Base-by-base conservation (phyloP, 495 filamentous ascomycete genomes). In the Xylaria longipes region DNA sequence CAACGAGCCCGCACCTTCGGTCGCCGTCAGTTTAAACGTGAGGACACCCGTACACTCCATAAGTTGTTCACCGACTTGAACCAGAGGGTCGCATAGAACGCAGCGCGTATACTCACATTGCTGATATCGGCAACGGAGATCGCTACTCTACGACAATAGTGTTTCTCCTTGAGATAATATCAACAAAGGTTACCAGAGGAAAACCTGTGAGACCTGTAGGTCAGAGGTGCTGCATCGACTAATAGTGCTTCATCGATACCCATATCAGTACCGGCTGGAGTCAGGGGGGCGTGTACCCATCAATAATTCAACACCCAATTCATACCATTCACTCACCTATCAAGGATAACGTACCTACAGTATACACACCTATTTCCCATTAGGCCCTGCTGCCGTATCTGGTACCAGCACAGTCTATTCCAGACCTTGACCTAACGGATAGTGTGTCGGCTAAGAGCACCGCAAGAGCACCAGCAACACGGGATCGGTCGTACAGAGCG, bases 101-200 rank as follows among this genome's bases (percentile, higher is more conserved):
- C 61, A 65, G 31, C 25, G 48, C 22, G 31, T 48, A 56, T 31
- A n/a, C 61, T 20, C 25, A 46, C 39, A 65, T 71, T 65, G 57
- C 60, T 29, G n/a, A 50, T 20, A 45, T 58, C 69, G 61, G 33
- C 69, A 46, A 9, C 29, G 50, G 52, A 33, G 68, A 69, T 27
- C 48, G 15, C 22, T 35, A 20, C 69, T 69, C 39, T 14, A 46
- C 52, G 5, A 50, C 27, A 8, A 35, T 35, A 17, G n/a, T 56
- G 61, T 65, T 41, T 71, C 62, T 37, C 35, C 69, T 64, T 71
- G 69, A 71, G 61, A 20, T 45, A 58, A 45, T 71, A 61, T 22
- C 41, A 71, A 77, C 76, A 74, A 77, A 79, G 76, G 70, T 69
- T 56, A 67, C 46, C 69, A 41, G 71, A 73, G 71, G 56, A 64